phyloP scores from a whole-genome alignment of 2,329 filamentous ascomycete genomes.

The Byssothecium circinans region DNA sequence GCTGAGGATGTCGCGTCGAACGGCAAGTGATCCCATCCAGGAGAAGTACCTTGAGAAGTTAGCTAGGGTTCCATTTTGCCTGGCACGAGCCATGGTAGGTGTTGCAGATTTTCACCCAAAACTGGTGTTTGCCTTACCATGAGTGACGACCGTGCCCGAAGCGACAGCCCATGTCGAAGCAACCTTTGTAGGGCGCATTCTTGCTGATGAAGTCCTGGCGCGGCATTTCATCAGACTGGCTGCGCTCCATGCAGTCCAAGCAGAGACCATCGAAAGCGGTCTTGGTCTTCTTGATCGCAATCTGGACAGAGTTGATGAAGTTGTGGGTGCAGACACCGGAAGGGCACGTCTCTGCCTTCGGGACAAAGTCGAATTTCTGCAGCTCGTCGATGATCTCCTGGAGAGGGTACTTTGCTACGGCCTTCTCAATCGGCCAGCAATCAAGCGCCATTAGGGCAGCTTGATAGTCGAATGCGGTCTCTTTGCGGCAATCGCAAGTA shows the following conservation, averaged over 20 bases:
- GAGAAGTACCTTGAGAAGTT: constrained; percentile 10
- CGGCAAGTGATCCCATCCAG: constrained; percentile 16
- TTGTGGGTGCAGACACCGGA: constrained; percentile 14
- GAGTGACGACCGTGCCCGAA: constrained; percentile 14
- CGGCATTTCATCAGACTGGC: constrained; percentile 8
- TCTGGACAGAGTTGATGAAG: constrained; percentile 16
- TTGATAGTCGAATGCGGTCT: constrained; percentile 20
- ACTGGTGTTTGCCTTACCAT: constrained; percentile 8
- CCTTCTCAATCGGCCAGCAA: constrained; percentile 16
- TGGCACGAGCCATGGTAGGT: background rate
- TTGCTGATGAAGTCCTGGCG: constrained; percentile 12
- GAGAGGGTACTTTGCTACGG: constrained; percentile 10
- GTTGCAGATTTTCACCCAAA: too few relatives aligned
- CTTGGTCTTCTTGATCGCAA: constrained; percentile 13
- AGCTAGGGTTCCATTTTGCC: background rate
- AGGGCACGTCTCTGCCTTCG: constrained; percentile 8
- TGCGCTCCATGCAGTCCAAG: constrained; percentile 22
- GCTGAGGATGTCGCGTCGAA: constrained; percentile 11
- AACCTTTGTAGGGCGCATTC: constrained; percentile 15
- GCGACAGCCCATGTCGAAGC: constrained; percentile 19
- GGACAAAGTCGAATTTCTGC: constrained; percentile 13
- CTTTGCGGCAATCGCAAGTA: constrained; percentile 18
- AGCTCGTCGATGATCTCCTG: constrained; percentile 15
- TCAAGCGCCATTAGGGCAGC: constrained; percentile 11
- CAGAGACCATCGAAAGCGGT: constrained; percentile 19